Conservation (phyloP, 169 alveolate genomes). For the Ichthyophthirius multifiliis region DNA sequence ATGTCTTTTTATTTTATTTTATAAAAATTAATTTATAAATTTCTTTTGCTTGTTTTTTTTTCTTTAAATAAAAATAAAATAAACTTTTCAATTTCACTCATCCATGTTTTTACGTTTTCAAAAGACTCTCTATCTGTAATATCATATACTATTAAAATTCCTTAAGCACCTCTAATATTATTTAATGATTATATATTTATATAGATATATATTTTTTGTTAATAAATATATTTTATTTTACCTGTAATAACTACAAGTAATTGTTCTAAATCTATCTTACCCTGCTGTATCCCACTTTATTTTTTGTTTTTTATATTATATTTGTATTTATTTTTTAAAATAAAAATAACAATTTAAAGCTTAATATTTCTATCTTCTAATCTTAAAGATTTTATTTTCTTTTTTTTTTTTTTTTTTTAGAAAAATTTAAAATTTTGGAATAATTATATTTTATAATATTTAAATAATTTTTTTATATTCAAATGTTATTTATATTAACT, state of each 20-base stretch:
- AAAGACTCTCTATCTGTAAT: slow-evolving; percentile 49
- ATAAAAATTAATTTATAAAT: not conserved
- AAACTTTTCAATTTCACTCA: slow-evolving; percentile 42
- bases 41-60: not conserved
- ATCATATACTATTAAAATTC: slow-evolving; percentile 49
- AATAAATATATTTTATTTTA: not conserved
- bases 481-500: not conserved
- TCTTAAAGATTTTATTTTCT: slow-evolving; percentile 32
- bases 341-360: slow-evolving; percentile 16
- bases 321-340: not conserved
- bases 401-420: not conserved
- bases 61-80: no score
- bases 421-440: not conserved
- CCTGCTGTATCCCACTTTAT: slow-evolving; percentile 63
- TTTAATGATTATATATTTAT: no score
- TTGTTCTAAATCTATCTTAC: slow-evolving; percentile 51
- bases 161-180: slow-evolving; percentile 54
- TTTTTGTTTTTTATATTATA: slow-evolving; percentile 7
- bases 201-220: not conserved
- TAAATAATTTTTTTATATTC: not conserved
- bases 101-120: slow-evolving; percentile 56
- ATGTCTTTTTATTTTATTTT: slow-evolving; percentile 24
- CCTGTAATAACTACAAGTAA: slow-evolving; percentile 48
- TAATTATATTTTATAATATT: not conserved
- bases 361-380: slow-evolving; percentile 37